These are phyloP conservation scores for Sherardia arvensis DNA, from an alignment of 257 asterid genomes.

Conservation along the genomic window DNA sequence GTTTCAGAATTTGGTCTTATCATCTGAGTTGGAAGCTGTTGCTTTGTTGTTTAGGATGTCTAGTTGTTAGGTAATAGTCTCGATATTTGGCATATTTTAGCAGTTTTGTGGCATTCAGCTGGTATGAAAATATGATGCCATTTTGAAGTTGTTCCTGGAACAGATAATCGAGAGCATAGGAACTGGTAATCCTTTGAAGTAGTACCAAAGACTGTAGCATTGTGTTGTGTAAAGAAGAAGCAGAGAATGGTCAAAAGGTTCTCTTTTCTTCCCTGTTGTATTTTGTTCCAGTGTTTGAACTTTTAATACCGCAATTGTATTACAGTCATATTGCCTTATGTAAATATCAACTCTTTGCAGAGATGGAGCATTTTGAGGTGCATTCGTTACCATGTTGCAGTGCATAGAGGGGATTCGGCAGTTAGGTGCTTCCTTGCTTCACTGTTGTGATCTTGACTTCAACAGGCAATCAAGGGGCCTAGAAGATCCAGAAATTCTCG, in stretches of 20 bases:
- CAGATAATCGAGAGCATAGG: slow-evolving; percentile 7
- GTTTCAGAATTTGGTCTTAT: neutral
- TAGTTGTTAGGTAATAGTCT: neutral
- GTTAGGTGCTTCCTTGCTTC: slow-evolving; percentile 75
- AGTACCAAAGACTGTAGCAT: slow-evolving; percentile 10
- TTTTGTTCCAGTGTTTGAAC: neutral
- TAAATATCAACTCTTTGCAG: slow-evolving; percentile 29
- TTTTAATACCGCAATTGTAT: neutral
- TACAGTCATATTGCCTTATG: neutral
- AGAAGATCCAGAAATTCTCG: slow-evolving; percentile 95
- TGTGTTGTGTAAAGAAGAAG: slow-evolving; percentile 19
- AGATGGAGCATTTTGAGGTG: slow-evolving; percentile 71
- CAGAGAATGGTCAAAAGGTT: slow-evolving; percentile 86
- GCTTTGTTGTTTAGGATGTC: neutral
- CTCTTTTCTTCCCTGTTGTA: slow-evolving; percentile 4
- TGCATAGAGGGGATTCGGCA: slow-evolving; percentile 85
- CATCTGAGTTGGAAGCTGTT: neutral
- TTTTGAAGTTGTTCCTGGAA: neutral
- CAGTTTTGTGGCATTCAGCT: neutral
- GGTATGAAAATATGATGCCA: neutral
- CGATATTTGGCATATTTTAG: neutral
- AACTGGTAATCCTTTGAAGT: neutral
- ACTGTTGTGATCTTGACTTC: slow-evolving; percentile 79
- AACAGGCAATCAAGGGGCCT: slow-evolving; percentile 67
- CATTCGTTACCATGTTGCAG: slow-evolving; percentile 77